phyloP scores from a whole-genome alignment of 177 flowering plant genomes.

The Telopea speciosissima region DNA sequence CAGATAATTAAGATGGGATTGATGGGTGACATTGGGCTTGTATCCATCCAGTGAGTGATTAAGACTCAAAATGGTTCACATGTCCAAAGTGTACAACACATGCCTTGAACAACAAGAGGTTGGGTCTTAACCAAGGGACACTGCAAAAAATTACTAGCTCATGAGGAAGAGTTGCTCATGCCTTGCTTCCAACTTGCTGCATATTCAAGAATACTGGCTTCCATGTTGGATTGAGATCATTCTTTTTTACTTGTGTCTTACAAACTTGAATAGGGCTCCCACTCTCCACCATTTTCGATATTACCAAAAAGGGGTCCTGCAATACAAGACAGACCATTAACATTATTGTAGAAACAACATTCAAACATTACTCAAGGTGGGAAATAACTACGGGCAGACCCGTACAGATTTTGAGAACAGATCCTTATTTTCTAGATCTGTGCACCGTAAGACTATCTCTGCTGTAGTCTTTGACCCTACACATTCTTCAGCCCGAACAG shows the following conservation, averaged over 20 bases:
- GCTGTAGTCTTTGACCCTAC: constrained; percentile 51
- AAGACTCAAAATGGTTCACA: constrained; percentile 1
- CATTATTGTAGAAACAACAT: constrained; percentile 8
- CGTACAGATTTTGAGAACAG: constrained; percentile 89
- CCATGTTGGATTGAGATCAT: constrained; percentile 78
- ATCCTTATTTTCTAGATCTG: constrained; percentile 77
- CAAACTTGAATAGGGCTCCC: constrained; percentile 61
- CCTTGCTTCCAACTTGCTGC: constrained; percentile 95
- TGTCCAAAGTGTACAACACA: constrained; percentile 9
- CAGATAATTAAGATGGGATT: constrained; percentile 5
- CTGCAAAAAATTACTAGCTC: constrained; percentile 1
- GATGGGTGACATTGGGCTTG: constrained; percentile 1
- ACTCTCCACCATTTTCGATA: constrained; percentile 62
- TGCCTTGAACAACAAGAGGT: neutral
- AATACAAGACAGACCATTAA: constrained; percentile 9
- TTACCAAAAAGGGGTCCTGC: constrained; percentile 83
- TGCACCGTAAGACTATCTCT: constrained; percentile 72
- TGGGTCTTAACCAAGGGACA: constrained; percentile 2
- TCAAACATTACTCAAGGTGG: neutral
- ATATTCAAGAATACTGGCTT: constrained; percentile 59
- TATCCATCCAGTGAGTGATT: constrained; percentile 2
- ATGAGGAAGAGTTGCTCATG: constrained; percentile 13
- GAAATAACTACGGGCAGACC: neutral
- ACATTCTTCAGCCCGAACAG: constrained; percentile 75
- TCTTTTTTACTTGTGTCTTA: constrained; percentile 82